These are phyloP conservation scores for Paracamarosporium sp. DNA, from an alignment of 2,329 filamentous ascomycete genomes.

Conservation along the genomic window DNA sequence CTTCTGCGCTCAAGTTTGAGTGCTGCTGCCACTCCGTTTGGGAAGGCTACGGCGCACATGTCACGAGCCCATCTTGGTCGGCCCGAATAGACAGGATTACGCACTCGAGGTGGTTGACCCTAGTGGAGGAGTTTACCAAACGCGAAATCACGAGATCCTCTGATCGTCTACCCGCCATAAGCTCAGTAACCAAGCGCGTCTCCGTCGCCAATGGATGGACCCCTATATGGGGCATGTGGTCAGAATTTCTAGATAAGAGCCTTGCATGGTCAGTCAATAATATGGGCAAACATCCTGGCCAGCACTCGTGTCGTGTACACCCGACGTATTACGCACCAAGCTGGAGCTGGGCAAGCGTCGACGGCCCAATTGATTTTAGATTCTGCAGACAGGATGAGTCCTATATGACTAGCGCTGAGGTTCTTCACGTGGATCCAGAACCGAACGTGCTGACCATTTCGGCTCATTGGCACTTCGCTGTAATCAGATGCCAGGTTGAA, in stretches of 20 bases:
- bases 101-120: neutral
- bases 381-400: neutral
- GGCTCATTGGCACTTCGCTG: neutral
- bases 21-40: neutral
- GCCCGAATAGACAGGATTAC: neutral
- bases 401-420: neutral
- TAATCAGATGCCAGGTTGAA: neutral
- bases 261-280: neutral
- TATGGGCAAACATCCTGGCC: neutral
- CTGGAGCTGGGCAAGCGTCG: constrained; percentile 11
- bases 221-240: neutral
- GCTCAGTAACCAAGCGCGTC: neutral
- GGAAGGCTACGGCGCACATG: neutral
- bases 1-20: neutral
- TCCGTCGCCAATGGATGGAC: neutral
- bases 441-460: neutral
- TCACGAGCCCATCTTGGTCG: neutral
- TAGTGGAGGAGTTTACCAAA: neutral
- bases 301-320: neutral
- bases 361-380: neutral
- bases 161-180: neutral
- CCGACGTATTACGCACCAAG: neutral
- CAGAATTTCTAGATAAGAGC: neutral
- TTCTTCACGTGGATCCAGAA: neutral
- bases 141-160: neutral